phyloP scores from a whole-genome alignment of 768 basidiomycete species.

The Boletus reticuloceps region DNA sequence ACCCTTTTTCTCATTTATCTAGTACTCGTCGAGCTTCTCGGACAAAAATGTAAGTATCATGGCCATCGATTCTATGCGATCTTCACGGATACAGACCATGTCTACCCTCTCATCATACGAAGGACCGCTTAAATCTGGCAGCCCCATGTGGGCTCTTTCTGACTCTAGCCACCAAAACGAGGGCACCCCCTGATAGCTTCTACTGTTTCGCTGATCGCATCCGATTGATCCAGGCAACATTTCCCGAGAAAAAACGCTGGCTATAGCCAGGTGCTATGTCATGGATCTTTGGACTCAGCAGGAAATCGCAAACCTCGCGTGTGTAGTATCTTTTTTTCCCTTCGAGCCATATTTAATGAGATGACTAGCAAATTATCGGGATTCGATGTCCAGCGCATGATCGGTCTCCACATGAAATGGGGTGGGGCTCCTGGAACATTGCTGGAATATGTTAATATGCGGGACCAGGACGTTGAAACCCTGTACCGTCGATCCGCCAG shows the following conservation, averaged over 20 bases:
- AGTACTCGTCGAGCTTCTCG: background rate
- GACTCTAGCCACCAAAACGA: background rate
- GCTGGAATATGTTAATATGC: no score
- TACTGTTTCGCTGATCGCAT: accelerated
- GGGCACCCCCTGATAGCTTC: background rate
- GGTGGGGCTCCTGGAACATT: background rate
- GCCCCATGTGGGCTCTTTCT: background rate
- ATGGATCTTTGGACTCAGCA: constrained; percentile 2
- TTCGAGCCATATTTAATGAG: background rate
- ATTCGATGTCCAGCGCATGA: background rate
- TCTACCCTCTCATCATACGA: background rate
- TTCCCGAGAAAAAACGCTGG: background rate
- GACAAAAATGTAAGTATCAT: background rate
- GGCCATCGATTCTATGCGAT: background rate
- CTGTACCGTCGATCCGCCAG: background rate
- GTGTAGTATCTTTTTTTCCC: background rate
- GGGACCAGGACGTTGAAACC: background rate
- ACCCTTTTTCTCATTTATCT: background rate
- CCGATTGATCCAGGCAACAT: background rate
- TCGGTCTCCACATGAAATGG: background rate
- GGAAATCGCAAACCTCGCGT: background rate
- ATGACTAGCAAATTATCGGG: background rate
- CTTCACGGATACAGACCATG: background rate
- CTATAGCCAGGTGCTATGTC: background rate
- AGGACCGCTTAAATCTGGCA: background rate